A percentile compares a stretch with the other conserved stretches of the same genome.
Evolutionary conservation across 768 basidiomycete species (phyloP).

Genomic region (Pleurotus ostreatus): DNA sequence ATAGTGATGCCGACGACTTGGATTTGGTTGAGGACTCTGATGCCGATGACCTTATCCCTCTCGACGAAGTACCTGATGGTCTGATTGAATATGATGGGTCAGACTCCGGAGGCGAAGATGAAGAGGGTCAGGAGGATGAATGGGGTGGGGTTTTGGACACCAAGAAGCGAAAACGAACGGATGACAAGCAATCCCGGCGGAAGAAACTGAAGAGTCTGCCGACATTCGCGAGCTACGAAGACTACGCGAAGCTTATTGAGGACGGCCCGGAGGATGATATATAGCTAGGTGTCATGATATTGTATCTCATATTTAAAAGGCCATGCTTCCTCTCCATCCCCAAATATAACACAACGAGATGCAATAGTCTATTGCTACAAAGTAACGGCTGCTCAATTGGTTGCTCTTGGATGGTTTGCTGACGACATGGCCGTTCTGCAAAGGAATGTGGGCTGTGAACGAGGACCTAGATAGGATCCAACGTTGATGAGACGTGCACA

Average conservation of each 20-base stretch:
- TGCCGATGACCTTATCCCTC: conserved; percentile 62
- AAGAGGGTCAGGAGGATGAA: conserved; percentile 30
- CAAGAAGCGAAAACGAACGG: conserved; percentile 44
- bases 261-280: conserved; percentile 68
- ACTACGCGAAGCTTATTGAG: conserved; percentile 83
- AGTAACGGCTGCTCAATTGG: too few relatives aligned
- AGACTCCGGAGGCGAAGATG: conserved; percentile 32
- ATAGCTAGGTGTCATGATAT: conserved; percentile 14
- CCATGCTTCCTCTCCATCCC: too few relatives aligned
- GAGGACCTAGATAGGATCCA: too few relatives aligned
- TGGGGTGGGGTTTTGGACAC: conserved; percentile 49
- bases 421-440: too few relatives aligned
- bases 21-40: conserved; percentile 65
- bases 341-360: too few relatives aligned
- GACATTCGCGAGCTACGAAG: conserved; percentile 85
- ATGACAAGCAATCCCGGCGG: conserved; percentile 40
- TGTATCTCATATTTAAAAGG: too few relatives aligned
- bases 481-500: too few relatives aligned
- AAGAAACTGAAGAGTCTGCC: conserved; percentile 70
- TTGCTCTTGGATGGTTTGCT: too few relatives aligned
- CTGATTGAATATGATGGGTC: conserved; percentile 61
- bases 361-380: too few relatives aligned
- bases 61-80: conserved; percentile 50
- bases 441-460: too few relatives aligned
- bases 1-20: conserved; percentile 40